These are phyloP conservation scores for Kurtzmaniella fragi DNA, from an alignment of 805 yeast species.

Conservation along the genomic window DNA sequence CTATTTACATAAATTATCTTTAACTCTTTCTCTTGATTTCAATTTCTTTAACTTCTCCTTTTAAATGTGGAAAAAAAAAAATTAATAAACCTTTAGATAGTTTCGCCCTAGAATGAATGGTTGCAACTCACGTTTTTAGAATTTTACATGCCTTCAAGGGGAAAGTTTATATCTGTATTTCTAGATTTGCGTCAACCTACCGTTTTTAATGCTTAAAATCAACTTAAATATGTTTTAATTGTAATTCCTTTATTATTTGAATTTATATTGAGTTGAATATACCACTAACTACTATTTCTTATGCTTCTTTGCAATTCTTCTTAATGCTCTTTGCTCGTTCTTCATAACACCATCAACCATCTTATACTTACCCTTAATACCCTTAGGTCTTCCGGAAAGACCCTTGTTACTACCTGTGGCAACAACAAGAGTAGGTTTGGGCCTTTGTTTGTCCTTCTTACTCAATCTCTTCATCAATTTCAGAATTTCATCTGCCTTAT, in stretches of 20 bases:
- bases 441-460: constrained; percentile 66
- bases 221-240: too few species aligned
- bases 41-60: too few species aligned
- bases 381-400: constrained; percentile 91
- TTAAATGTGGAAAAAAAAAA: too few species aligned
- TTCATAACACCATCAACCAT: constrained; percentile 98
- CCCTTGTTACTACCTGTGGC: constrained; percentile 86
- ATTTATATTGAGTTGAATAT: background rate
- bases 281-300: constrained; percentile 42
- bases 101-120: too few species aligned
- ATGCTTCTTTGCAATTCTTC: constrained; percentile 82
- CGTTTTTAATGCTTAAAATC: too few species aligned
- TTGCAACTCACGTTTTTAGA: too few species aligned
- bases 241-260: background rate
- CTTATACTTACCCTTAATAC: constrained; percentile 95
- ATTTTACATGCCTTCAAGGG: too few species aligned
- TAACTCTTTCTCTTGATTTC: too few species aligned
- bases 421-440: constrained; percentile 82
- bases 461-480: constrained; percentile 77
- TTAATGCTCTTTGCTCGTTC: constrained; percentile 93
- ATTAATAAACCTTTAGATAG: too few species aligned
- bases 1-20: too few species aligned
- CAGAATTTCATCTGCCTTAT: constrained; percentile 89
- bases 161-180: too few species aligned
- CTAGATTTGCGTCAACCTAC: too few species aligned